Evolutionary conservation across 192 early-diverging fungal genomes (phyloP), one percentile per base, ranked within the genome.

Genomic region (Linnemannia hyalina): DNA sequence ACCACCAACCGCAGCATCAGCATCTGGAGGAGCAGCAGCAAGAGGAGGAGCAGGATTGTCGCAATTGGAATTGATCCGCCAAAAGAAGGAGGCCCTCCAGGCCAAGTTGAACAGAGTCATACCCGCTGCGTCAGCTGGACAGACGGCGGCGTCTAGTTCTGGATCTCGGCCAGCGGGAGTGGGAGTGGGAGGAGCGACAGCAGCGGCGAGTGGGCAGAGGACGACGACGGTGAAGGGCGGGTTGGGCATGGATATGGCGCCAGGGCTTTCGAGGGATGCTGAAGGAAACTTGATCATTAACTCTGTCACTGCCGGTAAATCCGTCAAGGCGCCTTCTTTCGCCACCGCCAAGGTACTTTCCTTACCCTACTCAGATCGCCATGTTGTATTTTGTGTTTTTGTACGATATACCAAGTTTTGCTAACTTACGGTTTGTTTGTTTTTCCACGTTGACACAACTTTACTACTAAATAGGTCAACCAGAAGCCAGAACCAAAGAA

Each of bases 401-500:
- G 29, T 23, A 46, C 78, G 36, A 8, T 35, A 42, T 88, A 38
- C 47, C 22, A 65, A 29, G 77, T 55, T 18, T 35, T 42, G n/a
- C 36, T 77, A 36, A 76, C 72, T 13, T 36, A 44, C 70, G 20
- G 36, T 54, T 46, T 11, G 18, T 29, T 41, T 57, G 8, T 20
- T 69, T 70, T 60, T 84, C 80, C n/a, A 63, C 16, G 18, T 73
- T 80, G 44, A 46, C 13, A 29, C 49, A 41, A 54, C 46, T 36
- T 29, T 65, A 46, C 47, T 2, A 49, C 47, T 49, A 49, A 42
- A 42, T 57, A 83, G 80, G 22, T 81, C 70, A 71, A 82, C 81
- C 46, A 73, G 82, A 65, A 90, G 74, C 89, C 54, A 84, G 88
- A 73, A 65, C 84, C 49, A 77, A 91, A 80, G 88, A 92, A 81